Evolutionary conservation across 495 filamentous ascomycete species (phyloP).

Genomic region (Hypoxylon trugodes): DNA sequence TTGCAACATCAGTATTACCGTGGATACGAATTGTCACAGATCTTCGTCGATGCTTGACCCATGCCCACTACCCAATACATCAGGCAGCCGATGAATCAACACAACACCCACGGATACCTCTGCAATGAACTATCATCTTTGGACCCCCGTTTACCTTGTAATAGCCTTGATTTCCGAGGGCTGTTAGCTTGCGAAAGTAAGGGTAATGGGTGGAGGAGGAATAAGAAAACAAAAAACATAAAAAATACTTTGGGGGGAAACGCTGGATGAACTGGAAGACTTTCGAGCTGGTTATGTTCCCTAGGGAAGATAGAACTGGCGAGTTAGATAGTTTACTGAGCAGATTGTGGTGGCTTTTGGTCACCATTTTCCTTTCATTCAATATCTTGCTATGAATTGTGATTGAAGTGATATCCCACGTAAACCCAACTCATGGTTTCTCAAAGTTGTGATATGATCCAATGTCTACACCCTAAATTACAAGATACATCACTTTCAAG

Average conservation of each 20-base stretch:
- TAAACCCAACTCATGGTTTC: not conserved
- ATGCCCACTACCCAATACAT: not conserved
- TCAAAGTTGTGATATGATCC: not conserved
- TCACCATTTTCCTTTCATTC: slow-evolving; percentile 41
- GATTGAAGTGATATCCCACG: not conserved
- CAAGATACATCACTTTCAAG: slow-evolving; percentile 14
- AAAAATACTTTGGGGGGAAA: slow-evolving; percentile 32
- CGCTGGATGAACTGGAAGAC: slow-evolving; percentile 38
- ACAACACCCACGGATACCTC: not conserved
- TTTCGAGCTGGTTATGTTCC: slow-evolving; percentile 34
- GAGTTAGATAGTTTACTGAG: slow-evolving; percentile 45
- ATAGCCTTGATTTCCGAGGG: not conserved
- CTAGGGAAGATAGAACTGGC: slow-evolving; percentile 22
- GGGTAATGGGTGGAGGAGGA: slow-evolving; percentile 5
- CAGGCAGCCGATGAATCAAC: not conserved
- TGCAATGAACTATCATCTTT: slow-evolving; percentile 1
- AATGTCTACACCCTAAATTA: slow-evolving; percentile 15
- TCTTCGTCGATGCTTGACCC: not conserved
- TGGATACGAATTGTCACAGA: not conserved
- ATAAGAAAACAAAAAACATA: slow-evolving; percentile 24
- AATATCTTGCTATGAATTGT: not conserved
- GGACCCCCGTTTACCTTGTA: not conserved
- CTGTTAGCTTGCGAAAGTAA: not conserved
- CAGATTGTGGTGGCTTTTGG: slow-evolving; percentile 35
- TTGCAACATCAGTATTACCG: not conserved